Base-by-base conservation (phyloP, 2,329 filamentous ascomycete species). In the Nemania sp. region DNA sequence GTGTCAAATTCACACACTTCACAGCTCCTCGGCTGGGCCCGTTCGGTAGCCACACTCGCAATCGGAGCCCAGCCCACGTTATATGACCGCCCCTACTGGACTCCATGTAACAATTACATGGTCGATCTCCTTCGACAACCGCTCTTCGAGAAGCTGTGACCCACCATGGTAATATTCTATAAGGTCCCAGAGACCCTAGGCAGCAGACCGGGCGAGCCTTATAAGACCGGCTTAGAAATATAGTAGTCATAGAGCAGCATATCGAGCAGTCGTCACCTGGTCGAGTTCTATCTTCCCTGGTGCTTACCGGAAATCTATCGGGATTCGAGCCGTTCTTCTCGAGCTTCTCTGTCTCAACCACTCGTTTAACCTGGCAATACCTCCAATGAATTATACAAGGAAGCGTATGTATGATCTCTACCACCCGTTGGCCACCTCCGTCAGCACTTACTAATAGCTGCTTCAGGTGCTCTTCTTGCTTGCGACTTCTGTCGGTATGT, bases 401-500 rank as follows among this genome's bases (percentile, higher is more conserved):
- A 80, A 79, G 63, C 77, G 79, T 80, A 74, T 64, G 79, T 80
- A 74, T 64, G 77, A 58, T 51, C 51, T 53, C 38, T 18, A 26
- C 7, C 35, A 1, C 62, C 53, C 63, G 62, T 58, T 68, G 51
- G 51, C 35, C 56, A 62, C 26, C n/a, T 51, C 6, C 18, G 55
- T 57, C 38, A 41, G 32, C 51, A 68, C 68, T 35, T 59, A 63
- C 76, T 76, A 69, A 74, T 62, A 35, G 29, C 51, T 27, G 47
- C 38, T 20, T 56, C 56, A 82, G 80, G 80, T 29, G 79, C 79
- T 52, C 74, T 80, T 26, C 73, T 82, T 68, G 80, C 80, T 62
- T 82, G 80, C 71, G 80, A 82, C 69, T 81, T 81, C 66, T 81
- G 80, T 70, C 74, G 77, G 76, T 74, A 73, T 24, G 53, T 61